These are phyloP conservation scores for Rusavskia elegans DNA, from an alignment of 495 filamentous ascomycete species.

Conservation along the genomic window DNA sequence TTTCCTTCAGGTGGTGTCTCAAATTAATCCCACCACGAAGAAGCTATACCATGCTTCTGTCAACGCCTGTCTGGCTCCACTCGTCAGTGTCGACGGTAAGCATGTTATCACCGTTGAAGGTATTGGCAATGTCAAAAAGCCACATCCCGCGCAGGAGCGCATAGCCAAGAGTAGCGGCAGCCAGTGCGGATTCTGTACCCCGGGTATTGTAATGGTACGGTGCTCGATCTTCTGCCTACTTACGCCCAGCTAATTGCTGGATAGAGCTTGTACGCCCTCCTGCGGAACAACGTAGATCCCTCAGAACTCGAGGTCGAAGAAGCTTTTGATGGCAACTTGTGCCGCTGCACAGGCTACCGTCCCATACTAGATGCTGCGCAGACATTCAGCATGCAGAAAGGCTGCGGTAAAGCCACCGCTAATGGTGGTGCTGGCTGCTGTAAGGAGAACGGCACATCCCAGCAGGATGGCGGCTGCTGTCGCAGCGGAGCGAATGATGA, in stretches of 20 bases:
- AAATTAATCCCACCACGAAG: constrained; percentile 81
- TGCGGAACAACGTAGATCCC: constrained; percentile 54
- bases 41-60: constrained; percentile 83
- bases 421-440: constrained; percentile 39
- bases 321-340: constrained; percentile 90
- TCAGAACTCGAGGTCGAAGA: constrained; percentile 68
- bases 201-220: constrained; percentile 83
- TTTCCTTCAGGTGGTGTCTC: constrained; percentile 53
- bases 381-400: constrained; percentile 24
- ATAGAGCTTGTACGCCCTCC: constrained; percentile 61
- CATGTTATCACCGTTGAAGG: constrained; percentile 97
- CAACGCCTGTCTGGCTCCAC: constrained; percentile 85
- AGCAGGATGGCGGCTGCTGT: constrained; percentile 38
- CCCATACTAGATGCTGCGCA: constrained; percentile 88
- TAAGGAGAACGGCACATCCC: constrained; percentile 31
- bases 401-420: constrained; percentile 25
- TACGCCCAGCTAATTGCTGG: neutral
- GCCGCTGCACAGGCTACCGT: constrained; percentile 87
- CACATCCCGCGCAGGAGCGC: constrained; percentile 84
- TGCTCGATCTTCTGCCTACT: neutral
- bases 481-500: constrained; percentile 30
- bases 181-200: constrained; percentile 80
- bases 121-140: constrained; percentile 77
- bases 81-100: constrained; percentile 89
- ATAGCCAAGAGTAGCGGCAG: constrained; percentile 42